A percentile compares a stretch with the other conserved stretches of the same genome.
Conservation (phyloP, 257 asterid genomes). For the Knoxia roxburghii region DNA sequence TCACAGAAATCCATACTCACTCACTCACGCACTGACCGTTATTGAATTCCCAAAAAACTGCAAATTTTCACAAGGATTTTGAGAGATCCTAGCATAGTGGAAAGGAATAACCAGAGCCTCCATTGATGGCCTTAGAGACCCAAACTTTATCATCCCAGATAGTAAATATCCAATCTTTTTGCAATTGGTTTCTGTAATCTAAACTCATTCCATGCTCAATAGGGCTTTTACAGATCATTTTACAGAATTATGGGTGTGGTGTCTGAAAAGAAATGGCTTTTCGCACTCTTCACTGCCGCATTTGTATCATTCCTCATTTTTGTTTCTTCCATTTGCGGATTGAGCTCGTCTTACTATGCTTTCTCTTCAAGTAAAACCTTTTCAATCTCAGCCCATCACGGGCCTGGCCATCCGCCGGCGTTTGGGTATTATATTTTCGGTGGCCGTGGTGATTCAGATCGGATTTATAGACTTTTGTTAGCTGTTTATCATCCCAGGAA, state of each 20-base stretch:
- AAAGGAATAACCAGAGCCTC: neutral
- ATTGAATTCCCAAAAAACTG: neutral
- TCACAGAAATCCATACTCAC: neutral
- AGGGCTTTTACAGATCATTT: constrained; percentile 9
- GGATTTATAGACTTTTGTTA: constrained; percentile 70
- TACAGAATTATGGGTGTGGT: constrained; percentile 31
- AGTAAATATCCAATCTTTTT: neutral
- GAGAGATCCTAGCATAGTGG: constrained; percentile 2
- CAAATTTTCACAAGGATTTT: neutral
- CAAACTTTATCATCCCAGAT: constrained; percentile 6
- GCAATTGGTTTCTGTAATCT: constrained; percentile 1
- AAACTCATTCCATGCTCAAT: constrained; percentile 21
- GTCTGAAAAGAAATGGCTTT: constrained; percentile 93
- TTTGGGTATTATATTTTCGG: constrained; percentile 91
- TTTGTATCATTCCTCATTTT: constrained; percentile 70
- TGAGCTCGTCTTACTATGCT: constrained; percentile 65
- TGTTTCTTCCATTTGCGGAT: constrained; percentile 66
- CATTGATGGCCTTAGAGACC: constrained; percentile 7
- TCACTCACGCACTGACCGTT: neutral
- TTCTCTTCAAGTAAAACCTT: constrained; percentile 58
- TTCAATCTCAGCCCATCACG: constrained; percentile 51
- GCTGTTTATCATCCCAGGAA: constrained; percentile 98
- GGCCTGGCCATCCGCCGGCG: constrained; percentile 76
- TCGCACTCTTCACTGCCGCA: constrained; percentile 82
- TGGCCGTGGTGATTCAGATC: constrained; percentile 62